These are phyloP conservation scores for Oryza nivara DNA, from an alignment of 176 grass and related monocot species.

Conservation along the genomic window DNA sequence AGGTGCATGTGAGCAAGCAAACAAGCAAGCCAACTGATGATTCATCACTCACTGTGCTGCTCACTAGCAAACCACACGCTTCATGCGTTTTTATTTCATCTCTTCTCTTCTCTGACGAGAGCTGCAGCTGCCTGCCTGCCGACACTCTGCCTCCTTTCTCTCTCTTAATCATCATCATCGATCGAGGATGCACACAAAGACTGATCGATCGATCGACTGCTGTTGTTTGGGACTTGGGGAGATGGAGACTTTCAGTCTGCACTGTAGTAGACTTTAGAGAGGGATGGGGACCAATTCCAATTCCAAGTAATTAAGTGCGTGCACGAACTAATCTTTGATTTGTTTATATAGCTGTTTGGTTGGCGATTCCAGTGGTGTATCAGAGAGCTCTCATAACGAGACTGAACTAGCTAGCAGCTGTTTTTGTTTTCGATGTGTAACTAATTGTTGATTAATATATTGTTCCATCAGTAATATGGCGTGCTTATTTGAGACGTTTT, in stretches of 20 bases:
- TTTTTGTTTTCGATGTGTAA: neutral
- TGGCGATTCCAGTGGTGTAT: neutral
- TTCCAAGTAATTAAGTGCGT: neutral
- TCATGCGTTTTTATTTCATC: neutral
- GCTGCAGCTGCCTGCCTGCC: neutral
- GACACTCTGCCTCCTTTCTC: conserved; percentile 2
- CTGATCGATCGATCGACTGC: neutral
- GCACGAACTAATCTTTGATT: neutral
- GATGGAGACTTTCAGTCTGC: neutral
- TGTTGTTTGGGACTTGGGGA: neutral
- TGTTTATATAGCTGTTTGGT: neutral
- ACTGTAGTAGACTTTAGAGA: neutral
- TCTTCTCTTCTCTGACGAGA: neutral
- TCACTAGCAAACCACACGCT: conserved; percentile 2
- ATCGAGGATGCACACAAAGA: too few relatives aligned
- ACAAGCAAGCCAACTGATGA: neutral
- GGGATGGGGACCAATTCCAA: neutral
- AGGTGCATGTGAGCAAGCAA: neutral
- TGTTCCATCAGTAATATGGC: neutral
- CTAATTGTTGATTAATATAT: neutral
- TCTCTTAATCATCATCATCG: conserved; percentile 16
- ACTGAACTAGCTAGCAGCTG: neutral
- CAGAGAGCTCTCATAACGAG: neutral
- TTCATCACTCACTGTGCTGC: neutral
- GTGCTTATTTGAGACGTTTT: neutral